Conservation (phyloP, 495 filamentous ascomycete species). For the Hypoxylon intermedium region DNA sequence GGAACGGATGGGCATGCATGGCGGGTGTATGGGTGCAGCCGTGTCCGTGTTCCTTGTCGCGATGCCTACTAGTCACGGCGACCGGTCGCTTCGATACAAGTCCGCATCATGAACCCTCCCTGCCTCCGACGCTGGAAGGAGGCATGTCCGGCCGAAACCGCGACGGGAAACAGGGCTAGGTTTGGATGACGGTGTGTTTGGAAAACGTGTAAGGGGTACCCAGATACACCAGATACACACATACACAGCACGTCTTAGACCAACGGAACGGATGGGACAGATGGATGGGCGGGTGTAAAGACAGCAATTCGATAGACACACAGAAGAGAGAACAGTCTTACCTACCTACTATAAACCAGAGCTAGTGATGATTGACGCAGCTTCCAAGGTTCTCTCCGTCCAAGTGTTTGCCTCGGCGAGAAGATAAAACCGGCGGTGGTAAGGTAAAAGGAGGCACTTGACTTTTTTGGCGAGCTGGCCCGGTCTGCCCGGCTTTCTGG, state of each 20-base stretch:
- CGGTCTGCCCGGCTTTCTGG: slow-evolving; percentile 21
- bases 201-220: slow-evolving; percentile 5
- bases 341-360: slow-evolving; percentile 33
- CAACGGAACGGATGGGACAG: slow-evolving; percentile 7
- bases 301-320: not conserved
- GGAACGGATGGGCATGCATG: slow-evolving; percentile 3
- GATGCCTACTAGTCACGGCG: slow-evolving; percentile 19
- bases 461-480: slow-evolving; percentile 32
- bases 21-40: slow-evolving; percentile 13
- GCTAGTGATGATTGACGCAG: slow-evolving; percentile 29
- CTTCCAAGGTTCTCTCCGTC: slow-evolving; percentile 12
- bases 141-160: slow-evolving; percentile 15
- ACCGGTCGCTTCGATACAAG: slow-evolving; percentile 35
- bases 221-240: slow-evolving; percentile 1
- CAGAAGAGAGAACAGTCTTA: slow-evolving; percentile 26
- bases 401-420: slow-evolving; percentile 26
- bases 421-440: slow-evolving; percentile 5
- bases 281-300: not conserved
- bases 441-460: slow-evolving; percentile 31
- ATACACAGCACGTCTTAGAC: not conserved
- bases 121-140: slow-evolving; percentile 31
- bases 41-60: slow-evolving; percentile 21
- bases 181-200: slow-evolving; percentile 18
- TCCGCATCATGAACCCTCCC: slow-evolving; percentile 33
- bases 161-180: slow-evolving; percentile 11